Conservation (phyloP, 768 basidiomycete genomes). For the Collybia mongolica region DNA sequence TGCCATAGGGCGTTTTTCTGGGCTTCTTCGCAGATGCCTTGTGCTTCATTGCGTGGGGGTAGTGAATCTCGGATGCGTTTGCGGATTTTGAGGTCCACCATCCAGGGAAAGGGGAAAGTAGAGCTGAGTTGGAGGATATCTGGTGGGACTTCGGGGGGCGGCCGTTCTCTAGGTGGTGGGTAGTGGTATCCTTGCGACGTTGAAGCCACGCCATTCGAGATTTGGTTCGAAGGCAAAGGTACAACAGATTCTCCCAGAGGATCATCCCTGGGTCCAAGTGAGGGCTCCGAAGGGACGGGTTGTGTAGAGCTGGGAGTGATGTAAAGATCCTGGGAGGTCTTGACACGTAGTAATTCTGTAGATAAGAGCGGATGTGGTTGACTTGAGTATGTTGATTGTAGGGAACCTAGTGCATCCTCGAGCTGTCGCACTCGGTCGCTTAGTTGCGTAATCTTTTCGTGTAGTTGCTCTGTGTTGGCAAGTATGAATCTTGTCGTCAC, state of each 20-base stretch:
- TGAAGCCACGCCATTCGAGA: slow-evolving; percentile 1
- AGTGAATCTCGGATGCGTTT: slow-evolving; percentile 63
- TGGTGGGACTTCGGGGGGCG: slow-evolving; percentile 39
- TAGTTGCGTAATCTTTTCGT: slow-evolving; percentile 60
- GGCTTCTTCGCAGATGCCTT: slow-evolving; percentile 60
- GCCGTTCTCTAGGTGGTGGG: slow-evolving; percentile 9
- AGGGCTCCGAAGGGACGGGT: background rate
- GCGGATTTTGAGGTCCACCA: slow-evolving; percentile 60
- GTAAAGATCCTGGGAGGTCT: slow-evolving; percentile 68
- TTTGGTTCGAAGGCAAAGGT: too few relatives aligned
- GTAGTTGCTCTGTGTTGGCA: slow-evolving; percentile 65
- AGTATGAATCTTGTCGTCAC: slow-evolving; percentile 52
- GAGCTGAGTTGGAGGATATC: slow-evolving; percentile 60
- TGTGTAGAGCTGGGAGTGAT: slow-evolving; percentile 23
- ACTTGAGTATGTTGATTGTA: slow-evolving; percentile 38
- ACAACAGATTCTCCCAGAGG: background rate
- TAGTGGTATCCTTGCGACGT: too few relatives aligned
- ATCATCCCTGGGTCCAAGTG: background rate
- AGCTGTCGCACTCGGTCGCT: slow-evolving; percentile 64
- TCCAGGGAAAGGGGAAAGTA: slow-evolving; percentile 71
- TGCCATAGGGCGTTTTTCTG: slow-evolving; percentile 72
- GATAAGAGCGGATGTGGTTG: slow-evolving; percentile 54
- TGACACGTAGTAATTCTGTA: slow-evolving; percentile 60
- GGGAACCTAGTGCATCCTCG: slow-evolving; percentile 52
- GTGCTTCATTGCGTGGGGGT: slow-evolving; percentile 57